Evolutionary conservation across 2,329 filamentous ascomycete genomes (phyloP).

Genomic region (Aspergillus novofumigatus): DNA sequence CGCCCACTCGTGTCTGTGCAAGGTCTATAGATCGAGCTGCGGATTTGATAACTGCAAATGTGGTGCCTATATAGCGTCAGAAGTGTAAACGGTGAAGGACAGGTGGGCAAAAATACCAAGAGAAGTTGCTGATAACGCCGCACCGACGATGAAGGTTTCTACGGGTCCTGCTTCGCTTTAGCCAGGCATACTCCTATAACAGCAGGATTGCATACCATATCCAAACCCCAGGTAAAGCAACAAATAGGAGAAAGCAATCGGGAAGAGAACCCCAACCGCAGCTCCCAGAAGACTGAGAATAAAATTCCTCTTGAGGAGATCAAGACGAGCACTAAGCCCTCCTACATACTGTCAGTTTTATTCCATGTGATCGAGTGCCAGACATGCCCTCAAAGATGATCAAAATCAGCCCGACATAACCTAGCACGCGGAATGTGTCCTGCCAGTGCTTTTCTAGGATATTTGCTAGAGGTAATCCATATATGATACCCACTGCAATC

Average conservation of each 20-base stretch:
- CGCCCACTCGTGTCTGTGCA: conserved; percentile 41
- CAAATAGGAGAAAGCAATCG: conserved; percentile 44
- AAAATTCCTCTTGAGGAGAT: conserved; percentile 46
- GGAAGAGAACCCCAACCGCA: conserved; percentile 43
- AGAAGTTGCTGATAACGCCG: conserved; percentile 28
- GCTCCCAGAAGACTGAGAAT: conserved; percentile 41
- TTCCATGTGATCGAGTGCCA: not conserved
- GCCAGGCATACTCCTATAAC: not conserved
- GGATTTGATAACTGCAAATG: conserved; percentile 29
- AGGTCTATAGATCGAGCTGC: conserved; percentile 36
- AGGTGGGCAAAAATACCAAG: conserved; percentile 13
- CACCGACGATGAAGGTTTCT: conserved; percentile 31
- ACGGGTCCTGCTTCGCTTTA: conserved; percentile 19
- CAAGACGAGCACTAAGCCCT: conserved; percentile 45
- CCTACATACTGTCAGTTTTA: conserved; percentile 24
- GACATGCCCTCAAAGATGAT: conserved; percentile 46
- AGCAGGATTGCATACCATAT: conserved; percentile 26
- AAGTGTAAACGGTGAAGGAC: not conserved
- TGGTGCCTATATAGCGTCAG: conserved; percentile 16
- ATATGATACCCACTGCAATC: conserved; percentile 46
- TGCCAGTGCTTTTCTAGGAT: conserved; percentile 44
- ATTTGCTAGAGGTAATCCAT: conserved; percentile 44
- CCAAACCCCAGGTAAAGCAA: conserved; percentile 43
- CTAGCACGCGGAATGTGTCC: conserved; percentile 44
- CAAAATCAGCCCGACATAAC: conserved; percentile 48